Evolutionary conservation across 75 land plant species (phyloP), one percentile per base, ranked within the genome.

Genomic region (Selaginella tamariscina): DNA sequence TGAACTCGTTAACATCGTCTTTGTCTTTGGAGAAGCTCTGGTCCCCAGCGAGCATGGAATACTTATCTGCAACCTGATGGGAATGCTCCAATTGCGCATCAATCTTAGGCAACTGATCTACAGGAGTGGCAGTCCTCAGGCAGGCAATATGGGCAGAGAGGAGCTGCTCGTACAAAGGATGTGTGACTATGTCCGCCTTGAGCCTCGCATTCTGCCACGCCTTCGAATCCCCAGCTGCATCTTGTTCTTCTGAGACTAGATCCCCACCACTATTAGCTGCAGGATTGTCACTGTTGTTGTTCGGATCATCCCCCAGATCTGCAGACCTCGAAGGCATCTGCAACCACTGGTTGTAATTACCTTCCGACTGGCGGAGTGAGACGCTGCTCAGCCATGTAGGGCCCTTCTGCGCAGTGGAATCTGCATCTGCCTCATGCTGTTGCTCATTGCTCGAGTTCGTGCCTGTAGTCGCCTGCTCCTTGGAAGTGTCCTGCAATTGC

Each of bases 61-160:
- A 92, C 79, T 92, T 92, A 55, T 80, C 77, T 29, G 84, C 81
- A 30, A 89, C 84, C n/a, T 79, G 65, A 71, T 75, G 80, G 22
- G 85, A 77, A 68, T 83, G 90, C 39, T 76, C 80, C 32, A 88
- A 67, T 89, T 92, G 97, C 2, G 87, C 86, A 22, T 92, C 97
- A 56, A 92, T 92, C 74, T 79, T 77, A 65, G 95, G 88, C 57
- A 92, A 80, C 80, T 86, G 89, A 69, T 92, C 94, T 63, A 86
- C 88, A 39, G 95, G 94, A 68, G 97, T 92, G 1, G 96, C 97
- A 59, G 85, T 83, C 27, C 94, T 71, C 29, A 92, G 72, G 68
- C 97, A 92, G n/a, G 84, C 80, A 24, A 90, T 89, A 71, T 92
- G 97, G 22, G 87, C 87, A 29, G 85, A 65, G 57, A 92, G 76